Percentiles rank a stretch among this genome's conserved stretches.
phyloP scores from a whole-genome alignment of 1,284 basidiomycete genomes.

The Psilocybe mexicana region DNA sequence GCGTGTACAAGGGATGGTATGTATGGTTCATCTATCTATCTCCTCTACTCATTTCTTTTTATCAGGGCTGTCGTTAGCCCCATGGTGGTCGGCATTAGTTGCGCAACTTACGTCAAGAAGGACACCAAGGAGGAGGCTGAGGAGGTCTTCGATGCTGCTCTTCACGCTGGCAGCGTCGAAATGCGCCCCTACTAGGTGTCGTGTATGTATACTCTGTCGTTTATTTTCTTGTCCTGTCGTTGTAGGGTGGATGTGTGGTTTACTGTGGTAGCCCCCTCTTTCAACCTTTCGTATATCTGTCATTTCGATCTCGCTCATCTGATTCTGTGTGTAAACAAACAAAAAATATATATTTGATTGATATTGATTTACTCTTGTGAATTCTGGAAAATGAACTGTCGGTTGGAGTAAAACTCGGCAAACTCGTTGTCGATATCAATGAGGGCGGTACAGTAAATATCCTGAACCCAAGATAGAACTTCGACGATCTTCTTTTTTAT shows the following conservation, averaged over 20 bases:
- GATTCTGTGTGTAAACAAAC: too few species aligned
- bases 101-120: slow-evolving; percentile 5
- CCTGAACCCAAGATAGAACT: slow-evolving; percentile 3
- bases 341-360: too few species aligned
- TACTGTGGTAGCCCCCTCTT: too few species aligned
- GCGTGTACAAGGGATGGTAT: slow-evolving; percentile 14
- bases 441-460: slow-evolving; percentile 1
- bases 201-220: too few species aligned
- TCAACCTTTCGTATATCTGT: too few species aligned
- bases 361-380: not conserved
- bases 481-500: not conserved
- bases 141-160: too few species aligned
- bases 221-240: too few species aligned
- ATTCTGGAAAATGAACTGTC: slow-evolving; percentile 6
- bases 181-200: too few species aligned
- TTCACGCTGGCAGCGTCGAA: too few species aligned
- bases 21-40: not conserved
- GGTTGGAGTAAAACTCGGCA: not conserved
- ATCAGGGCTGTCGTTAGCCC: slow-evolving; percentile 16
- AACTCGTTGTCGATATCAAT: not conserved
- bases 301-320: too few species aligned
- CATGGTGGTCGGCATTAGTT: slow-evolving; percentile 17
- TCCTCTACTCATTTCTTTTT: not conserved
- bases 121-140: not conserved
- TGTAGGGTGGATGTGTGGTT: too few species aligned